Base-by-base conservation (phyloP, 1,139 yeast genomes). In the Pichia sp. region DNA sequence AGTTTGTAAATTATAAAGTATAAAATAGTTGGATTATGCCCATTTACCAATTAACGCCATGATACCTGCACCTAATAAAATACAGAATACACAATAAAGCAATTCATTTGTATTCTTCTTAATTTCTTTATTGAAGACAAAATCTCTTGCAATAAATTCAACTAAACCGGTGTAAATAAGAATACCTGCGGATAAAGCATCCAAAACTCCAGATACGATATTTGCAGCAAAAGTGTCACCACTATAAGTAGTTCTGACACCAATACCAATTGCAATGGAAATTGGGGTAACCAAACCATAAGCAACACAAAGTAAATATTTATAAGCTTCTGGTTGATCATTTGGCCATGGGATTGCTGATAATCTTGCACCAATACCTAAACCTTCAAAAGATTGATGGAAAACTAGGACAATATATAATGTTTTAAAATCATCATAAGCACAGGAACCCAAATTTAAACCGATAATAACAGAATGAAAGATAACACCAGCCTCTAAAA, bases 351-450 rank as follows among this genome's bases (percentile, higher is more conserved):
- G 72, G 6, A 87, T 81, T 28, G 79, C 76, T 1, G 96, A 89
- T 53, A 90, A 76, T 67, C 97, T 79, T 9, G 96, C 80, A 50
- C 97, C 97, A 62, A 90, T 75, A 61, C 96, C 97, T 52, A 90
- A 75, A 52, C 97, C 97, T 73, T 90, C 97, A 67, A 90, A 90
- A 72, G 86, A 77, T 71, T 90, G 97, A 70, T 90, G 97, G 79
- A 90, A 90, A 3, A 87, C 83, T 51, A 90, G 69, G 19, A 89
- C 97, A 60, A 85, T 77, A 69, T 87, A 90, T 49, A 90, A 73
- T 3, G 90, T 79, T 50, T 73, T 77, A 67, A 88, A 89, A 66
- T 88, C 96, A 19, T 75, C 79, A 41, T 47, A 57, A 51, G 86
- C 87, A 28, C 80, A 68, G n/a, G 77, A 77, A 5, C 81, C 78